Evolutionary conservation across 176 grass and related monocot genomes (phyloP), one percentile per base, ranked within the genome.

Genomic region (Rhynchospora breviuscula): DNA sequence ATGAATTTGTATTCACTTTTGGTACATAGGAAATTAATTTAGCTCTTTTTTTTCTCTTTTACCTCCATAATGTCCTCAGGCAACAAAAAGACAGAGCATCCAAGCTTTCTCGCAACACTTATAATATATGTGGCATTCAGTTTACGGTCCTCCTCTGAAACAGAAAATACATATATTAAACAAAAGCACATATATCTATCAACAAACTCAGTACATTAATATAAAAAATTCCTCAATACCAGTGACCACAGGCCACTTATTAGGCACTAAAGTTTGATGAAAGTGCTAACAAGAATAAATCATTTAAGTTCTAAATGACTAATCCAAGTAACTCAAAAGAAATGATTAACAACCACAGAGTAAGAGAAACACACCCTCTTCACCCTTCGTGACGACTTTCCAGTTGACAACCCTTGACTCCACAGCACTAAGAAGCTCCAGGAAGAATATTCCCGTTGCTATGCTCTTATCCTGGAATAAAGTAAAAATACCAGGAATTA

Each of bases 31-130:
- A 19, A 10, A 25, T 12, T 22, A 43, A 78, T 31, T 63, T 87
- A 46, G 59, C 62, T 74, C 59, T 25, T 26, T 4, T 35, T 6
- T 80, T 77, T 75, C 80, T 23, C 10, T 31, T 75, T 93, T 95
- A 98, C 96, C 96, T 98, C 96, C 49, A 93, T 91, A 15, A 98
- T 95, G 86, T 98, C 96, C 89, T 98, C 96, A 10, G 95, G 92
- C 66, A 98, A 88, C 56, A 98, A 76, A 93, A 98, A 98, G 59
- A 98, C 91, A 61, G 92, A 93, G 86, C 95, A 98, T 82, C 95
- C 93, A 53, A 98, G 80, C 64, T 98, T 98, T 86, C 96, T 89
- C 29, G 96, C 92, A 84, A 98, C 86, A 85, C 91, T 98, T 82
- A 98, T 98, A 67, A 95, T 91, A 83, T 98, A 98, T 13, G 91